Base-by-base conservation (phyloP, 2,329 filamentous ascomycete genomes). In the Dactylellina haptotyla region DNA sequence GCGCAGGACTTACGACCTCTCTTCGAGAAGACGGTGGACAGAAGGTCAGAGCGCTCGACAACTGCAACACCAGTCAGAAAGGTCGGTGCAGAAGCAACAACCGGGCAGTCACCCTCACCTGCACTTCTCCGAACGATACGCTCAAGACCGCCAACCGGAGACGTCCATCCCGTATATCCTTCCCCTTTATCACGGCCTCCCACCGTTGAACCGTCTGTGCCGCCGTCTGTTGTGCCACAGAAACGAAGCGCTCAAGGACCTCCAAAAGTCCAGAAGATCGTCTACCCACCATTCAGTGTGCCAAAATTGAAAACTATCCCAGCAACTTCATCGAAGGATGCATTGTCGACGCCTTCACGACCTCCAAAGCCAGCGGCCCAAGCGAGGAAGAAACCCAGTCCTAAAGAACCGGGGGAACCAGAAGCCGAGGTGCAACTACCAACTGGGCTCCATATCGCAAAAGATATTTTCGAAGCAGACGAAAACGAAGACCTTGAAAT, bases 1-100 rank as follows among this genome's bases (percentile, higher is more conserved):
- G 50, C 77, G 6, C 77, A 78, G 39, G 77, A 78, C 54, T 51
- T 78, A 12, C 57, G 75, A 10, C 75, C 76, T 30, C 26, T 78
- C 20, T 78, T 77, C 48, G 69, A 73, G 30, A 73, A 73, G 37
- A 73, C 69, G 14, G 69, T 73, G 0, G 69, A 73, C 32, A 73
- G 69, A 23, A 73, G 69, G 34, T 58, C 14, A n/a, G 61, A 65
- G 30, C 61, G 61, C 25, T 59, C 51, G 34, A 41, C 48, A 14
- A 73, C 46, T 10, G 30, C 69, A 9, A 73, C 69, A 25, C 69
- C 69, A 4, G 30, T 62, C 5, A 34, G 58, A 53, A 57, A 23
- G 4, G 25, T 20, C 4, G 59, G 51, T 2, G 56, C 41, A 8
- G 53, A 56, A 26, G 51, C 23, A 20, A 28, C 51, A 2, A 26